Base-by-base conservation (phyloP, 805 yeast species). In the Metschnikowia colocasiae region DNA sequence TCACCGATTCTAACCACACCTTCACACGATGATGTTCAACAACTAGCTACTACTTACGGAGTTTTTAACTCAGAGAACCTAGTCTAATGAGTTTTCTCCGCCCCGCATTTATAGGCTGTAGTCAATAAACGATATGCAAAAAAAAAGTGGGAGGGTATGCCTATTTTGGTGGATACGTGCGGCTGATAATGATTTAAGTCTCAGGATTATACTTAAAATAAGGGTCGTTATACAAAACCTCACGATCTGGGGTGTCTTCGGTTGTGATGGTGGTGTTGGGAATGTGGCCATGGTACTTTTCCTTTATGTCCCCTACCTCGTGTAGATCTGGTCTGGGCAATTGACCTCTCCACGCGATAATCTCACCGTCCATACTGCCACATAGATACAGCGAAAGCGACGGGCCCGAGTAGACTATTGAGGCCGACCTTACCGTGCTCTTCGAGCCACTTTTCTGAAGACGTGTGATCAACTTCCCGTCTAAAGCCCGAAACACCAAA, bases 291-390 rank as follows among this genome's bases (percentile, higher is more conserved):
- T 6, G 25, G 7, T 19, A 30, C 3, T 7, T 25, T n/a, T 16
- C 18, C 10, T 39, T 22, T 10, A 6, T n/a, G 1, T 22, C 32
- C 20, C 34, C 36, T 27, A 20, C 26, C 15, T 27, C 36, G 9
- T 27, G 43, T 22, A 27, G 19, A 6, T 38, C 43, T 30, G 43
- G 43, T 2, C 16, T 12, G 12, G 43, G 34, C 16, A 46, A 34
- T 23, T 47, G 49, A 2, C 55, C 53, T n/a, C 48, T 41, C 89
- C 90, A 86, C 0, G 67, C 64, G 0, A 78, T 58, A 1, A 86
- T 80, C 25, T 78, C 77, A 1, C 94, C 94, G 53, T 85, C 88
- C 48, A 76, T 73, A 2, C 85, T 78, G 1, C 90, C 91, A 23
- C 85, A 74, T 52, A 59, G 78, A 53, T 76, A 81, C 19, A 74